Evolutionary conservation across 2,329 filamentous ascomycete genomes (phyloP).

Genomic region (Aspergillus awamori): DNA sequence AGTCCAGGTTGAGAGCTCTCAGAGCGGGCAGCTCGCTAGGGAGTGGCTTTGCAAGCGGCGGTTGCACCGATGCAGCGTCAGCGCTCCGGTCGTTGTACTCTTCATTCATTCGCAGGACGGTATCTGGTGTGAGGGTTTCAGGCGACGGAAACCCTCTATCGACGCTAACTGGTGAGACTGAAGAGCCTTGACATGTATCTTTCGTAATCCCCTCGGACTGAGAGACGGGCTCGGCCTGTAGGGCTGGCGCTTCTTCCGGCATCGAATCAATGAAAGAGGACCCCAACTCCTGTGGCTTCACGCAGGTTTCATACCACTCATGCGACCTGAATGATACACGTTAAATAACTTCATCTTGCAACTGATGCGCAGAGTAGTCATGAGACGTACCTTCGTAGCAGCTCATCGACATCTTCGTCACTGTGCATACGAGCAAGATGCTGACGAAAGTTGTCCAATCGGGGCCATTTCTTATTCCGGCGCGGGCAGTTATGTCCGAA

Average conservation of each 20-base stretch:
- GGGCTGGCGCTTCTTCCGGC: constrained; percentile 19
- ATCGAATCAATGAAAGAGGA: constrained; percentile 21
- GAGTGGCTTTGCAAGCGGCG: not conserved
- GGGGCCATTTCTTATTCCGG: constrained; percentile 72
- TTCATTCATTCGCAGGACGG: constrained; percentile 13
- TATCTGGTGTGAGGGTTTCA: constrained; percentile 12
- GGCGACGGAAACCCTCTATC: constrained; percentile 9
- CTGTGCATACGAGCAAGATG: constrained; percentile 73
- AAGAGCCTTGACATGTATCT: constrained; percentile 9
- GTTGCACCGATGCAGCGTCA: not conserved
- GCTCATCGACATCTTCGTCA: constrained; percentile 45
- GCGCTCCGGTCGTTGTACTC: not conserved
- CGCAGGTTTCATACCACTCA: constrained; percentile 39
- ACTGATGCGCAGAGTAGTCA: not conserved
- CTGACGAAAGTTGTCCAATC: constrained; percentile 82
- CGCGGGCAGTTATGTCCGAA: constrained; percentile 58
- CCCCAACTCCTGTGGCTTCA: constrained; percentile 25
- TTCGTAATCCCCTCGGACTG: constrained; percentile 14
- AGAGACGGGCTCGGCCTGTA: constrained; percentile 18
- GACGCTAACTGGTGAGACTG: constrained; percentile 2
- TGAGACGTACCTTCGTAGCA: constrained; percentile 52
- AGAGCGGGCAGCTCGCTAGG: constrained; percentile 20
- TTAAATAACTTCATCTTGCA: not conserved
- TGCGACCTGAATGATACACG: constrained; percentile 27
- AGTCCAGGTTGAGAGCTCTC: constrained; percentile 16